A percentile compares a stretch with the other conserved stretches of the same genome.
Evolutionary conservation across 2,329 filamentous ascomycete species (phyloP).

Genomic region (Geosmithia morbida): DNA sequence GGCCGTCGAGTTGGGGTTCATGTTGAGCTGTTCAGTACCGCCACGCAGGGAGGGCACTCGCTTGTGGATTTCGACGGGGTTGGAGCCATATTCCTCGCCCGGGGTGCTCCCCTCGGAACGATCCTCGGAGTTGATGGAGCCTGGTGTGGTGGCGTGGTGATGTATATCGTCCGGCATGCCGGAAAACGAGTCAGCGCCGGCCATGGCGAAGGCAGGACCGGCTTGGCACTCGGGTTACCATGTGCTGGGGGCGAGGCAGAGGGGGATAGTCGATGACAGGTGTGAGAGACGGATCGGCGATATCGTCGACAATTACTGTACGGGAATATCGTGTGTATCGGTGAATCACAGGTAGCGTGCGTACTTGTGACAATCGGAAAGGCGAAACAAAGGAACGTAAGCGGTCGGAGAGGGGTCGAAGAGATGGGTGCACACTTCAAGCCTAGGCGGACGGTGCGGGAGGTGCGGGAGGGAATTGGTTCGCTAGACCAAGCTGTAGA

Average conservation of each 20-base stretch:
- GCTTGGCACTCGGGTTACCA: neutral
- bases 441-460: no score
- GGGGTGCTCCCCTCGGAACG: constrained; percentile 34
- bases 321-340: neutral
- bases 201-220: constrained; percentile 3
- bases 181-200: constrained; percentile 22
- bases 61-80: constrained; percentile 23
- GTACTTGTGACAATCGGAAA: no score
- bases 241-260: constrained; percentile 19
- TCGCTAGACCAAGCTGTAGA: neutral
- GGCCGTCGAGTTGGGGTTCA: constrained; percentile 75
- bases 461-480: neutral
- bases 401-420: no score
- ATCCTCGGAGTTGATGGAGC: constrained; percentile 27
- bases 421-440: no score
- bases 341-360: neutral
- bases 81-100: constrained; percentile 22
- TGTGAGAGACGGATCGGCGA: constrained; percentile 3
- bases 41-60: constrained; percentile 45
- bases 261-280: neutral
- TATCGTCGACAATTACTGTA: neutral
- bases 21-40: constrained; percentile 43
- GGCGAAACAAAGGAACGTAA: no score
- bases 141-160: constrained; percentile 18
- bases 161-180: constrained; percentile 29